phyloP scores from a whole-genome alignment of 2,329 filamentous ascomycete species.

The Trichoderma aggressivum region DNA sequence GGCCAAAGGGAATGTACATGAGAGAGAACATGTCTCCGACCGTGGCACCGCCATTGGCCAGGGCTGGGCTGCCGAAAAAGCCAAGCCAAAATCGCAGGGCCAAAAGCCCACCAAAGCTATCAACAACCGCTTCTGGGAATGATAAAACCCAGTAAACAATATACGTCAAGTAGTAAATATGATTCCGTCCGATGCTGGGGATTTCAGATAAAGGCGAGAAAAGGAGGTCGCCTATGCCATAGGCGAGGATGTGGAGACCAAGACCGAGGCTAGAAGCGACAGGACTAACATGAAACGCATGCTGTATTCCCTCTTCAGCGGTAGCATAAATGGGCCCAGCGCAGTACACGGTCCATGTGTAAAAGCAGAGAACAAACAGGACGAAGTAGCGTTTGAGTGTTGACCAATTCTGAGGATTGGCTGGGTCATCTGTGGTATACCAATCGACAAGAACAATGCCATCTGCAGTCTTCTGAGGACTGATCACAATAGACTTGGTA shows the following conservation, averaged over 20 bases:
- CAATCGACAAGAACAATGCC: conserved; percentile 16
- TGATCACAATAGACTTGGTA: neutral
- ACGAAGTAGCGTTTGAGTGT: conserved; percentile 7
- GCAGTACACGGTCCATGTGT: conserved; percentile 3
- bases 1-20: conserved; percentile 53
- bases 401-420: conserved; percentile 18
- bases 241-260: neutral
- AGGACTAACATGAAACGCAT: neutral
- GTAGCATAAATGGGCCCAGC: neutral
- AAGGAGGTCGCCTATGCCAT: neutral
- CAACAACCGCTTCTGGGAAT: neutral
- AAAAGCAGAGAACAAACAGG: neutral
- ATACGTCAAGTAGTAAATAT: neutral
- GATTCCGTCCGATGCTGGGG: conserved; percentile 3
- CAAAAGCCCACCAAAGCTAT: conserved; percentile 46
- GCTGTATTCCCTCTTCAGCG: neutral
- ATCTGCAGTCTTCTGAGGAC: conserved; percentile 10
- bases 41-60: conserved; percentile 55
- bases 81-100: conserved; percentile 61
- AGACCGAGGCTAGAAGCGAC: conserved; percentile 1
- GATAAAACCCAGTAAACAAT: neutral
- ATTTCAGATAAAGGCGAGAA: conserved; percentile 4
- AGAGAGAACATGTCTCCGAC: conserved; percentile 53
- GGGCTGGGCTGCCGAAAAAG: conserved; percentile 61
- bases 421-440: conserved; percentile 18